Conservation (phyloP, 495 filamentous ascomycete species). For the Aspergillus heteromorphus region DNA sequence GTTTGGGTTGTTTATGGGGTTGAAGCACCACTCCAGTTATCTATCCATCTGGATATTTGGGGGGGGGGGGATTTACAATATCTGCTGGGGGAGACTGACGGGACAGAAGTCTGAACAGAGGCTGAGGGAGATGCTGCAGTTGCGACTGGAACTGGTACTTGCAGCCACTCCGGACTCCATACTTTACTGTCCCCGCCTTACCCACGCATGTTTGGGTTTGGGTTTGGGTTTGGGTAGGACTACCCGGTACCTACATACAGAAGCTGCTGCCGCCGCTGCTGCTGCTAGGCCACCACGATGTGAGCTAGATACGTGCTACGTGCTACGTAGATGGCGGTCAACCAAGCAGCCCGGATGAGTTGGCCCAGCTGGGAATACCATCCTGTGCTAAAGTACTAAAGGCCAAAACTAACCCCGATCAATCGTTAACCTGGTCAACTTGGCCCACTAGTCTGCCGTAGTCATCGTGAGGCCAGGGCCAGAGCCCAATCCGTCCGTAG, state of each 20-base stretch:
- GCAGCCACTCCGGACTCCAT: no score
- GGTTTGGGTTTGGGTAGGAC: no score
- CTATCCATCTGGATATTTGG: no score
- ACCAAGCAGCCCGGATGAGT: neutral
- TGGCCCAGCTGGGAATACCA: conserved; percentile 1
- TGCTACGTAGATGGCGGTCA: conserved; percentile 13
- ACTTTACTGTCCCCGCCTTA: neutral
- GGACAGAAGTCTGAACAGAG: no score
- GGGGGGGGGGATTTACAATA: neutral
- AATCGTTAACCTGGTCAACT: neutral
- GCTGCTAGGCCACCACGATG: conserved; percentile 1
- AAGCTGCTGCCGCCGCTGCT: no score
- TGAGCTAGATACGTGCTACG: no score
- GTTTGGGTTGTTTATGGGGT: conserved; percentile 15
- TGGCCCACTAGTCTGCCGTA: neutral
- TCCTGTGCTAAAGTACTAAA: neutral
- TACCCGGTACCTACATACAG: neutral
- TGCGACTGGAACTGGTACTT: no score
- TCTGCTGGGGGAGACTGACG: no score
- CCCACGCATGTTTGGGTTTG: neutral
- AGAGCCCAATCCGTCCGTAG: neutral
- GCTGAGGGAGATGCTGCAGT: no score
- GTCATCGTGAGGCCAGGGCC: neutral
- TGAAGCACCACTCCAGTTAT: neutral
- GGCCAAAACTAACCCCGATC: conserved; percentile 1